Conservation (phyloP, 208 protist genomes). For the Dictyostelium gargantuum region DNA sequence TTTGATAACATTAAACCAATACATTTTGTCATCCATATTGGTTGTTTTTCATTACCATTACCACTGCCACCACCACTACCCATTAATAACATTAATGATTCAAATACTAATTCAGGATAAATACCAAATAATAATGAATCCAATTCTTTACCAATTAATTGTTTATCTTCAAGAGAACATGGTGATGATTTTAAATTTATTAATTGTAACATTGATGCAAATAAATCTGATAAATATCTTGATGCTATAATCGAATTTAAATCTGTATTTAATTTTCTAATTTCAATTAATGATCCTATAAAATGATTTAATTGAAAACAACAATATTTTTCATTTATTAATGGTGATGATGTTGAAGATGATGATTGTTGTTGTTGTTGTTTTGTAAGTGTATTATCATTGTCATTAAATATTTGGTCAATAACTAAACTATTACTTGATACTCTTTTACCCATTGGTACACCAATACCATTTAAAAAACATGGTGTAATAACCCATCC, state of each 20-base stretch:
- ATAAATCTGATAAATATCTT: constrained; percentile 44
- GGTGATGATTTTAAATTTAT: constrained; percentile 13
- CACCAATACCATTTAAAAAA: background rate
- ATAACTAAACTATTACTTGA: background rate
- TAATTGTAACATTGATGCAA: constrained; percentile 6
- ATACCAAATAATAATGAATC: constrained; percentile 9
- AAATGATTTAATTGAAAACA: constrained; percentile 7
- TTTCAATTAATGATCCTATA: background rate
- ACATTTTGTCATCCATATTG: background rate
- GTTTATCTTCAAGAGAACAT: background rate
- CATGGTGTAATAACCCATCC: constrained; percentile 20
- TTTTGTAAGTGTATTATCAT: background rate
- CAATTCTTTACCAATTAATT: background rate
- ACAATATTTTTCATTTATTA: background rate
- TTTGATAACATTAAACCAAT: constrained; percentile 37
- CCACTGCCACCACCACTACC: background rate
- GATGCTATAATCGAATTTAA: constrained; percentile 13
- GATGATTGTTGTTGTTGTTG: background rate
- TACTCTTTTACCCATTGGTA: constrained; percentile 21
- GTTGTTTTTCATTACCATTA: background rate
- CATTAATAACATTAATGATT: constrained; percentile 13
- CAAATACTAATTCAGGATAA: constrained; percentile 49
- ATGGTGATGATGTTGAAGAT: no score
- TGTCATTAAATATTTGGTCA: background rate
- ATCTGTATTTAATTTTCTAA: background rate